Conservation (phyloP, 495 filamentous ascomycete species). For the Xylona heveae region DNA sequence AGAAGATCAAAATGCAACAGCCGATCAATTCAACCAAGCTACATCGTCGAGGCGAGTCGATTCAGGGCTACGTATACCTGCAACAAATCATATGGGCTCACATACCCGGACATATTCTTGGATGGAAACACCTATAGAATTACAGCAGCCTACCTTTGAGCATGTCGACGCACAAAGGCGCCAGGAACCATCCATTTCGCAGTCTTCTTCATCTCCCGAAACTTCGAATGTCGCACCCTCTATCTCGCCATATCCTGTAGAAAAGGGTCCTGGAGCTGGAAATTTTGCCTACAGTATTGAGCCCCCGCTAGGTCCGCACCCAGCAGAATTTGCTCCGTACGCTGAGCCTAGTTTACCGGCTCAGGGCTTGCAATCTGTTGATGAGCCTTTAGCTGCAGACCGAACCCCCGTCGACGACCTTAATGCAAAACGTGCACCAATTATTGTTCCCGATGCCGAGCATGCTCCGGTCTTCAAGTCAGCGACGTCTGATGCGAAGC, state of each 20-base stretch:
- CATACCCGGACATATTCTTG: neutral
- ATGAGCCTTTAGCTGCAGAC: no score
- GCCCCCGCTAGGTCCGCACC: neutral
- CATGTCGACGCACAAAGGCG: neutral
- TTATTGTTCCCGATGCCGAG: no score
- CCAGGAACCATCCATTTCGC: constrained; percentile 2
- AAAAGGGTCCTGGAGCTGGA: neutral
- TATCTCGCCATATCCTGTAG: constrained; percentile 2
- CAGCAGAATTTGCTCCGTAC: neutral
- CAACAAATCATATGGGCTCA: neutral
- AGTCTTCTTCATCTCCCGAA: constrained; percentile 4
- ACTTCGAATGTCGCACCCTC: neutral
- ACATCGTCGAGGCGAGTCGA: neutral
- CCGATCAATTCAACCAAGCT: neutral
- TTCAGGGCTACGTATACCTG: no score
- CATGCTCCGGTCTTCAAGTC: no score
- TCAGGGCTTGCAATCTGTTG: no score
- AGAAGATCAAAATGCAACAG: no score
- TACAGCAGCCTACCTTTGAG: constrained; percentile 1
- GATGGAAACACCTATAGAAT: constrained; percentile 2
- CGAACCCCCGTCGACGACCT: no score
- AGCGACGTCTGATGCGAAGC: no score
- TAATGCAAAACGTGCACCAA: no score
- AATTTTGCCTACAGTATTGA: neutral
- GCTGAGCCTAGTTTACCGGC: no score